Evolutionary conservation across 176 grass and related monocot genomes (phyloP).

Genomic region (Elymus sibiricus): DNA sequence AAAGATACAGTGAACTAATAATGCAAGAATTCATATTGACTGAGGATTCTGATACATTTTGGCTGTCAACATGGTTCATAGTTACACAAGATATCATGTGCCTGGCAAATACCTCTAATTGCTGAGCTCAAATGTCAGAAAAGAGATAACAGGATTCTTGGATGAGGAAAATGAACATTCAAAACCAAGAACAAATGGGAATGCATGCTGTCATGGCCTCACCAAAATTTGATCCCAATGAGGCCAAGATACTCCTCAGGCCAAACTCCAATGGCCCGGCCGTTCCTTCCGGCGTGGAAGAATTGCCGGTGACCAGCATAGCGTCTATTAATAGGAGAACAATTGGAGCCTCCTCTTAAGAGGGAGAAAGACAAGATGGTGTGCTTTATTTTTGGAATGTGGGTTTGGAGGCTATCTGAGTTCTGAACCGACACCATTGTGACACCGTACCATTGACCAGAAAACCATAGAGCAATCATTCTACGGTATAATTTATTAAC

Average conservation of each 20-base stretch:
- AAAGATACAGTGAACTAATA: neutral
- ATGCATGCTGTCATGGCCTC: neutral
- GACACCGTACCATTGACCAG: neutral
- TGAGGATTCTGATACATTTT: neutral
- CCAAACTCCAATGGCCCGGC: slow-evolving; percentile 27
- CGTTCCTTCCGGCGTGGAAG: slow-evolving; percentile 30
- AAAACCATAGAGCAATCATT: neutral
- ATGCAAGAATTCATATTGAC: slow-evolving; percentile 2
- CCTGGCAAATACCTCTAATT: neutral
- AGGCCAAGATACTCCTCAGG: slow-evolving; percentile 4
- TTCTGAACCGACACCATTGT: neutral
- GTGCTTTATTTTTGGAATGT: slow-evolving; percentile 44
- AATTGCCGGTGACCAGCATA: slow-evolving; percentile 19
- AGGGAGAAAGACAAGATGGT: slow-evolving; percentile 20
- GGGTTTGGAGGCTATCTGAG: slow-evolving; percentile 13
- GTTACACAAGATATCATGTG: slow-evolving; percentile 4
- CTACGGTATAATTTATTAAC: neutral
- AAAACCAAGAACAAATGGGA: slow-evolving; percentile 6
- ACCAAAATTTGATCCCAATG: slow-evolving; percentile 27
- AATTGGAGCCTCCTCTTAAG: slow-evolving; percentile 15
- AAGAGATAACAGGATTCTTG: neutral
- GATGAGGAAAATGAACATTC: neutral
- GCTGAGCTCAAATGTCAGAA: neutral
- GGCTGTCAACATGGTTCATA: neutral
- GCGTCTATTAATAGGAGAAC: slow-evolving; percentile 44